Evolutionary conservation across 1,139 yeast genomes (phyloP).

Genomic region (Yamadazyma spencermartinsiae): DNA sequence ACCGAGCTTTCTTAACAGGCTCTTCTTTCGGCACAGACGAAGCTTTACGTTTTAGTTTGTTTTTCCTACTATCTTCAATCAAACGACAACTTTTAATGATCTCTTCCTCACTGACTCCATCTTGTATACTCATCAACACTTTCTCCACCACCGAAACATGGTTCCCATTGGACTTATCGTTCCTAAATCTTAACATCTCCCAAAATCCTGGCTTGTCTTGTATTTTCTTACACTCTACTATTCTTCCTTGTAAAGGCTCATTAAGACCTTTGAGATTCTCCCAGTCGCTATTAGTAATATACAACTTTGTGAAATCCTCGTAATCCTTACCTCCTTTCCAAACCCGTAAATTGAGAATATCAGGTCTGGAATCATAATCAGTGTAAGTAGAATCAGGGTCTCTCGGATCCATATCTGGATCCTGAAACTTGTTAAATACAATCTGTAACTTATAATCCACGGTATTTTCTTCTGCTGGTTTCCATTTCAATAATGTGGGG

Average conservation of each 20-base stretch:
- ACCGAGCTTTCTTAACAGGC: neutral
- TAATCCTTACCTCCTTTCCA: conserved; percentile 81
- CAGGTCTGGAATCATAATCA: conserved; percentile 83
- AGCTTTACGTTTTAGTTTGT: conserved; percentile 6
- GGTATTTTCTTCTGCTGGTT: conserved; percentile 93
- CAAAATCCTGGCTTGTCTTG: conserved; percentile 58
- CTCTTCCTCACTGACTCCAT: conserved; percentile 81
- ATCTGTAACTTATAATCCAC: conserved; percentile 80
- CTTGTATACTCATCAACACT: conserved; percentile 80
- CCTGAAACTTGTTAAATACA: conserved; percentile 65
- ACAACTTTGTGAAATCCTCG: conserved; percentile 64
- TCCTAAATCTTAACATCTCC: conserved; percentile 87
- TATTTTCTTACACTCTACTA: conserved; percentile 77
- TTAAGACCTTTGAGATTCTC: conserved; percentile 62
- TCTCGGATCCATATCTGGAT: conserved; percentile 66
- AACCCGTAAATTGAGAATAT: conserved; percentile 55
- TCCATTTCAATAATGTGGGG: conserved; percentile 83
- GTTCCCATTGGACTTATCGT: conserved; percentile 88
- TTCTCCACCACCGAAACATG: conserved; percentile 78
- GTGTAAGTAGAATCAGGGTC: conserved; percentile 74
- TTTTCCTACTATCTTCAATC: conserved; percentile 13
- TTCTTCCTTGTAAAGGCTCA: conserved; percentile 88
- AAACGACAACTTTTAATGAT: conserved; percentile 47
- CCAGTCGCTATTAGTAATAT: conserved; percentile 78
- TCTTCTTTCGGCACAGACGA: conserved; percentile 20